phyloP scores from a whole-genome alignment of 2,329 filamentous ascomycete species.

The Diplodia mutila region DNA sequence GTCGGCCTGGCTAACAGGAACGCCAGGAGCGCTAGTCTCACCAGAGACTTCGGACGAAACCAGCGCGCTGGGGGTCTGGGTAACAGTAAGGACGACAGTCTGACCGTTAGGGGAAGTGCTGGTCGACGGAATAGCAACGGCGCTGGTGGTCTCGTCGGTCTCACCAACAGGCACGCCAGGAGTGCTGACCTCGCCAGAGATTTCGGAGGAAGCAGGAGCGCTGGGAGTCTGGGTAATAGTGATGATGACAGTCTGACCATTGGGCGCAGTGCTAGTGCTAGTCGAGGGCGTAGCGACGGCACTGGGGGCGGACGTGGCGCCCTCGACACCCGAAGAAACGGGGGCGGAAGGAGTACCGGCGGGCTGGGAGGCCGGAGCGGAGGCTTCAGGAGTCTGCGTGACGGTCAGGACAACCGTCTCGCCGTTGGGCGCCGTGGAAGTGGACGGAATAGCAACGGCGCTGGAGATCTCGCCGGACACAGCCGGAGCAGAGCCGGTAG shows the following conservation, averaged over 20 bases:
- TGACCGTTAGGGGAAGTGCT: background rate
- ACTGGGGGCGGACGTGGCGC: background rate
- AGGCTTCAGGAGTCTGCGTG: constrained; percentile 13
- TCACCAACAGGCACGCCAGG: background rate
- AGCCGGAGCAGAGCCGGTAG: background rate
- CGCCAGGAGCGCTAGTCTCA: background rate
- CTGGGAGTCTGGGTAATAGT: background rate
- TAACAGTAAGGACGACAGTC: constrained; percentile 1
- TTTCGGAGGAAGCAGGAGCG: background rate
- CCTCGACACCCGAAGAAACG: background rate
- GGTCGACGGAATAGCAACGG: background rate
- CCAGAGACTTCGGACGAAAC: background rate
- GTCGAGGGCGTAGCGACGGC: background rate
- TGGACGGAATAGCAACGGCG: background rate
- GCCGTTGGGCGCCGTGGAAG: background rate
- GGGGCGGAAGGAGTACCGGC: background rate
- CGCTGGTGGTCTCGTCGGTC: background rate
- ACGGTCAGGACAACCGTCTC: constrained; percentile 8
- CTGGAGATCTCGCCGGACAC: constrained; percentile 5
- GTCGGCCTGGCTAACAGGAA: background rate
- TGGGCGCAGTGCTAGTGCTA: background rate
- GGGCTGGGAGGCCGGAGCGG: constrained; percentile 22
- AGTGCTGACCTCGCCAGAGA: background rate
- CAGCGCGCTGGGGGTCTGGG: background rate
- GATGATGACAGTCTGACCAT: background rate